Conservation (phyloP, 495 filamentous ascomycete genomes). For the Penicillium parvum region DNA sequence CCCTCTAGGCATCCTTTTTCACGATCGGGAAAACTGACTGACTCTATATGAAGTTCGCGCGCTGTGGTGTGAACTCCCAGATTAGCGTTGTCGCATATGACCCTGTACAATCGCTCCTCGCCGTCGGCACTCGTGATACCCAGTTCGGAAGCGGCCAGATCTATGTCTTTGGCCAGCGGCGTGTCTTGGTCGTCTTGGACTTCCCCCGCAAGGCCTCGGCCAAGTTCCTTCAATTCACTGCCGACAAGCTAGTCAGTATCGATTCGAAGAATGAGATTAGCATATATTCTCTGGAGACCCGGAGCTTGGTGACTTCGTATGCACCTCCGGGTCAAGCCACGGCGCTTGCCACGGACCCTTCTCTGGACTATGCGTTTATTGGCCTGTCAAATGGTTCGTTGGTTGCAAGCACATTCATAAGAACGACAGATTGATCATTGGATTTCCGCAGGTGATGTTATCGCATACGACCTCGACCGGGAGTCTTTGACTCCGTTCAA, state of each 20-base stretch:
- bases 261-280: slow-evolving; percentile 80
- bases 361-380: slow-evolving; percentile 85
- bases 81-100: slow-evolving; percentile 82
- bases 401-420: background rate
- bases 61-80: slow-evolving; percentile 86
- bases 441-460: slow-evolving; percentile 63
- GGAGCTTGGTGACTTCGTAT: slow-evolving; percentile 55
- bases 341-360: slow-evolving; percentile 72
- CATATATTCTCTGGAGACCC: slow-evolving; percentile 69
- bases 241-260: slow-evolving; percentile 73
- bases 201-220: slow-evolving; percentile 65
- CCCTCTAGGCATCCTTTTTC: slow-evolving; percentile 26
- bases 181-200: slow-evolving; percentile 65
- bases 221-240: slow-evolving; percentile 67
- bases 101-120: slow-evolving; percentile 86
- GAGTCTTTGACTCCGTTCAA: slow-evolving; percentile 68
- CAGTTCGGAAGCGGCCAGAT: slow-evolving; percentile 75
- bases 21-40: slow-evolving; percentile 14
- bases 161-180: slow-evolving; percentile 82
- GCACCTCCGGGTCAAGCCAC: slow-evolving; percentile 69
- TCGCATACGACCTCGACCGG: slow-evolving; percentile 87
- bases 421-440: slow-evolving; percentile 7
- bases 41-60: slow-evolving; percentile 52
- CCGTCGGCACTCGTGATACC: slow-evolving; percentile 83
- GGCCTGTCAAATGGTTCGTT: slow-evolving; percentile 62